phyloP scores from a whole-genome alignment of 305 asterid genomes.

The Petunia hybrid region DNA sequence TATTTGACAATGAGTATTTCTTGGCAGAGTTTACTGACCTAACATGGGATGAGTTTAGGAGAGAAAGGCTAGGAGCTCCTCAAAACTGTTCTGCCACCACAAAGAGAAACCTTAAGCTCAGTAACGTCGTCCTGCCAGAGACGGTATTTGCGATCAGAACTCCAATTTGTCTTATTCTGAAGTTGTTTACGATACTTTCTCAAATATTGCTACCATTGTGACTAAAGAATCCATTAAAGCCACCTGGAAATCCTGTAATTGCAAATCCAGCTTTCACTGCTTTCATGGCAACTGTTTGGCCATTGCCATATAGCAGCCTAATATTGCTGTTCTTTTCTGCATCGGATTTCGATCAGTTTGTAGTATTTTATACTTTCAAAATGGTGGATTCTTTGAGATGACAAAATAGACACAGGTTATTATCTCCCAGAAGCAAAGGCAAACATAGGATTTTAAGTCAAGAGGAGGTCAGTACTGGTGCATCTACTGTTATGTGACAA shows the following conservation, averaged over 20 bases:
- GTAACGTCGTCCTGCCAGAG: slow-evolving; percentile 64
- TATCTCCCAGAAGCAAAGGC: background rate
- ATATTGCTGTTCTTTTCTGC: background rate
- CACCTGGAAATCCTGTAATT: background rate
- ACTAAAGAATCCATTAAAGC: background rate
- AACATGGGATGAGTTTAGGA: slow-evolving; percentile 95
- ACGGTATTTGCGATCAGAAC: slow-evolving; percentile 52
- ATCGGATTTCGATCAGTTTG: no score
- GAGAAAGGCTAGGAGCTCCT: slow-evolving; percentile 82
- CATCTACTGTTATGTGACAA: background rate
- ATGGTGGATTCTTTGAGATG: background rate
- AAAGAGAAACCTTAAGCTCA: slow-evolving; percentile 77
- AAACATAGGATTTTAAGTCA: background rate
- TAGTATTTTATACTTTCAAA: background rate
- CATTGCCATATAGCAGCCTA: background rate
- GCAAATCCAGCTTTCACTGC: background rate
- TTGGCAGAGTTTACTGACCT: slow-evolving; percentile 80
- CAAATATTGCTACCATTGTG: background rate
- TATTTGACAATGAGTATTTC: slow-evolving; percentile 4
- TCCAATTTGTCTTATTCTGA: background rate
- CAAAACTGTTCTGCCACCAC: slow-evolving; percentile 96
- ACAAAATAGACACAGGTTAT: background rate
- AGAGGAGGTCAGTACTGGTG: background rate
- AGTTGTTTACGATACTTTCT: background rate
- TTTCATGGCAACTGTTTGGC: background rate